Evolutionary conservation across 768 basidiomycete genomes (phyloP), one percentile per base, ranked within the genome.

Genomic region (Pleurotus sapidus): DNA sequence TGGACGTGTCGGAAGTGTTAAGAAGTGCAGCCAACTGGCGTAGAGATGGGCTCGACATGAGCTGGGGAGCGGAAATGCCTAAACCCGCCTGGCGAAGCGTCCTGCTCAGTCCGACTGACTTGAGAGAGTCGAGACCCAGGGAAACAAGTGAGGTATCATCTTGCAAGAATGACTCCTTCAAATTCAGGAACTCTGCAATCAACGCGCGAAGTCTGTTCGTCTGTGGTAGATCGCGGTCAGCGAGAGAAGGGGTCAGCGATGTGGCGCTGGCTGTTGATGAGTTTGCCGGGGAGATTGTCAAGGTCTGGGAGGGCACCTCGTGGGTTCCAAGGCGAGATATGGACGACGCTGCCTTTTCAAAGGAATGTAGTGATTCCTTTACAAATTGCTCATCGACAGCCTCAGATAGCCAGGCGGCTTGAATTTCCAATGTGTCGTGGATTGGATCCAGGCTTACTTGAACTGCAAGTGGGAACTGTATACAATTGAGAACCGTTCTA

Each of bases 71-170:
- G 27, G 71, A 67, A 11, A 74, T 54, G 4, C 59, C 47, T 46
- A 73, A 67, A 1, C 76, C 77, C 17, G 64, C 64, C 55, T 65
- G 65, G n/a, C 66, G 64, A n/a, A 81, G 61, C 7, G 56, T 37
- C 50, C 68, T 71, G 27, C 77, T 70, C 30, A 81, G 63, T 2
- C 77, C 77, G 7, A 81, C 73, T 0, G 79, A 74, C 58, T 72
- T 74, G 57, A 81, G 77, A 5, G 79, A 81, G 59, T 81, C 79
- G 30, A 81, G 62, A 5, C 79, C 79, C 51, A 81, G 64, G 4
- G 79, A 73, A 11, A 81, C 64, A 24, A 81, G 70, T 4, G 79
- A 79, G 7, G 69, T 67, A 15, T 59, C 60, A 20, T 66, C 58
- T n/a, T 59, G 61, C 17, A 73, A 24, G 14, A 69, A 46, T 1